Evolutionary conservation across 768 basidiomycete genomes (phyloP).

Genomic region (Aureoboletus auriporus): DNA sequence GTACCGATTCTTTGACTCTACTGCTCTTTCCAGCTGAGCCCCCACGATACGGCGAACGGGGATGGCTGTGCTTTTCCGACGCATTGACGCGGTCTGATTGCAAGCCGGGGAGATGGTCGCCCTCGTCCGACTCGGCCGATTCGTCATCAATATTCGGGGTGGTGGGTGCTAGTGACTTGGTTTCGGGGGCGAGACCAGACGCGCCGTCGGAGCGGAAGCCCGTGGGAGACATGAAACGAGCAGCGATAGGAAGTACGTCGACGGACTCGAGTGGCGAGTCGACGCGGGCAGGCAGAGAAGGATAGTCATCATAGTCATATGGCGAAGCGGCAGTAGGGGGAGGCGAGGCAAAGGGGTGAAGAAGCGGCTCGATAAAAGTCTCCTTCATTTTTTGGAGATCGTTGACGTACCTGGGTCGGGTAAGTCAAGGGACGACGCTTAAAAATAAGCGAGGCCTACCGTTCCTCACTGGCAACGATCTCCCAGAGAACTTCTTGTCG

Average conservation of each 20-base stretch:
- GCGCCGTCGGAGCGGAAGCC: constrained; percentile 47
- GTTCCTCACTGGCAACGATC: constrained; percentile 93
- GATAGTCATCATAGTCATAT: constrained; percentile 67
- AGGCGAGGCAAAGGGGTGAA: constrained; percentile 68
- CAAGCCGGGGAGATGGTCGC: constrained; percentile 39
- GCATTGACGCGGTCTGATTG: constrained; percentile 21
- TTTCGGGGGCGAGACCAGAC: constrained; percentile 36
- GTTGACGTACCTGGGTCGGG: constrained; percentile 71
- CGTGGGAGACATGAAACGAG: constrained; percentile 80
- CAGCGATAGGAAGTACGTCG: constrained; percentile 82
- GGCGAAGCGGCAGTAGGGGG: constrained; percentile 44
- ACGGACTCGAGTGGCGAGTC: constrained; percentile 69
- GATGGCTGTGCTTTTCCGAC: constrained; percentile 58
- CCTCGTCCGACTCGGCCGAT: constrained; percentile 69
- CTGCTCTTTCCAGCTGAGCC: constrained; percentile 38
- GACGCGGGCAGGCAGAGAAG: constrained; percentile 32
- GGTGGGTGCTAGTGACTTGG: constrained; percentile 44
- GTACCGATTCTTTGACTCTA: constrained; percentile 48
- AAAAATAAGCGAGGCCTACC: constrained; percentile 43
- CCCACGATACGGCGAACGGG: constrained; percentile 72
- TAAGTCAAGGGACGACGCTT: constrained; percentile 11
- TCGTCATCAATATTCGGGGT: constrained; percentile 69
- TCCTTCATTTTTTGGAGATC: constrained; percentile 91
- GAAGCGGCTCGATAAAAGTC: constrained; percentile 84
- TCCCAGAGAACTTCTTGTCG: constrained; percentile 96